A percentile compares a stretch with the other conserved stretches of the same genome.
These are phyloP conservation scores for Mortierella sp. DNA, from an alignment of 371 early-diverging fungal genomes.

Conservation along the genomic window DNA sequence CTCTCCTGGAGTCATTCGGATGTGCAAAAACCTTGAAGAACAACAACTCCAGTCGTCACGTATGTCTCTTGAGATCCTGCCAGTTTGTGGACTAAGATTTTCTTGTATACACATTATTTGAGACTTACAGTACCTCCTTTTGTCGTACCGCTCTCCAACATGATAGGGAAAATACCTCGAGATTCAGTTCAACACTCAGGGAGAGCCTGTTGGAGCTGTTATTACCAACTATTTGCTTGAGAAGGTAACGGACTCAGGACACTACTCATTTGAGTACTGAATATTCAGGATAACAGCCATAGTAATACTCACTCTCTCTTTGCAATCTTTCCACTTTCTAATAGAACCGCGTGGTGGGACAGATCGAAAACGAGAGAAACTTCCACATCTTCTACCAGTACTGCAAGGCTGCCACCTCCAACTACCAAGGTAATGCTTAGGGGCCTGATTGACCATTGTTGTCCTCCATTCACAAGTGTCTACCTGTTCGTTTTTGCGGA, in stretches of 20 bases:
- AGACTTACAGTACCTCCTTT: background rate
- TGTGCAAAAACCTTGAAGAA: constrained; percentile 99
- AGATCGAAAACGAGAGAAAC: constrained; percentile 95
- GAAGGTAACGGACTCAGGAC: constrained; percentile 73
- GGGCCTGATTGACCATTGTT: background rate
- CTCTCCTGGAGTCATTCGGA: constrained; percentile 99
- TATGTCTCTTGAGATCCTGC: constrained; percentile 55
- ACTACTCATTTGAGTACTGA: background rate
- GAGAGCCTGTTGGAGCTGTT: constrained; percentile 97
- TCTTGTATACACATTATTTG: background rate
- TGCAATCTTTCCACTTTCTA: background rate
- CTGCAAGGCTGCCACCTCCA: constrained; percentile 81
- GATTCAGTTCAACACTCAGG: constrained; percentile 95
- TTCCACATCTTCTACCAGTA: constrained; percentile 98
- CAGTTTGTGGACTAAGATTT: background rate
- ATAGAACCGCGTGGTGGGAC: constrained; percentile 95
- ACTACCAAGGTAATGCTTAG: constrained; percentile 70
- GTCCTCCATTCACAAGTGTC: background rate
- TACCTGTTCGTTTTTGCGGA: background rate
- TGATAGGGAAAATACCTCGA: constrained; percentile 97
- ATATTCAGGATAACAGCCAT: background rate
- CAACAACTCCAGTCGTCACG: constrained; percentile 99
- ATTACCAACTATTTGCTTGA: constrained; percentile 99
- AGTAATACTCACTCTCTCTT: no score
- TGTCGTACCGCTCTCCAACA: background rate